These are phyloP conservation scores for Omphalotus guepiniiformis DNA, from an alignment of 768 basidiomycete species.

Conservation along the genomic window DNA sequence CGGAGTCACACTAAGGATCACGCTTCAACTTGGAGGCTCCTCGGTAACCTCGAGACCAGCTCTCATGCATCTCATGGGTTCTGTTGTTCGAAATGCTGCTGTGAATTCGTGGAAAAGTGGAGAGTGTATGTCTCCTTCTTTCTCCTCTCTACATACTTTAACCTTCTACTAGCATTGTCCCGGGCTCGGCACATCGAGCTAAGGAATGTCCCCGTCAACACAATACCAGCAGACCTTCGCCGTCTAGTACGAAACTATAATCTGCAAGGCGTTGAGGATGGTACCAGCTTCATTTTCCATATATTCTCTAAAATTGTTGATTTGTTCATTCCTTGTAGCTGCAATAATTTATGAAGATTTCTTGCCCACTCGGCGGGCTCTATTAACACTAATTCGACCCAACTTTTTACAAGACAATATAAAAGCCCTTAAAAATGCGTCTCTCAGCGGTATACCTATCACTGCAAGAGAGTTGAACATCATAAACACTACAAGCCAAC, in stretches of 20 bases:
- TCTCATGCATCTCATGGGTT: no score
- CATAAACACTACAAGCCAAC: conserved; percentile 21
- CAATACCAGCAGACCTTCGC: conserved; percentile 53
- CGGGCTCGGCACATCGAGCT: conserved; percentile 41
- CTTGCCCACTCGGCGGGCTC: conserved; percentile 53
- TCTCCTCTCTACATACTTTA: no score
- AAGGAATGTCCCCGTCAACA: conserved; percentile 45
- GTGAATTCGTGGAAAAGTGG: no score
- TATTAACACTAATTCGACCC: conserved; percentile 48
- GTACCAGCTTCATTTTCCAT: conserved; percentile 19
- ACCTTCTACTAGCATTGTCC: not conserved
- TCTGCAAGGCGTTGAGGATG: conserved; percentile 43
- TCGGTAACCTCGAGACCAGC: not conserved
- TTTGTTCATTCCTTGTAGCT: not conserved
- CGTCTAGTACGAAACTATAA: conserved; percentile 36
- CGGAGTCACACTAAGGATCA: not conserved
- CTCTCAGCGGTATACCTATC: conserved; percentile 43
- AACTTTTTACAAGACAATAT: conserved; percentile 40
- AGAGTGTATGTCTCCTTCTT: not conserved
- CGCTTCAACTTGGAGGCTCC: not conserved
- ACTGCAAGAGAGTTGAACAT: conserved; percentile 29
- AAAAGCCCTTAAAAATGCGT: conserved; percentile 35
- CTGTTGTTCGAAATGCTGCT: no score
- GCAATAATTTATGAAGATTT: conserved; percentile 41
- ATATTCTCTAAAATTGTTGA: not conserved